These are phyloP conservation scores for Pyrrhoderma lamaoense DNA, from an alignment of 1,284 basidiomycete genomes.

Conservation along the genomic window DNA sequence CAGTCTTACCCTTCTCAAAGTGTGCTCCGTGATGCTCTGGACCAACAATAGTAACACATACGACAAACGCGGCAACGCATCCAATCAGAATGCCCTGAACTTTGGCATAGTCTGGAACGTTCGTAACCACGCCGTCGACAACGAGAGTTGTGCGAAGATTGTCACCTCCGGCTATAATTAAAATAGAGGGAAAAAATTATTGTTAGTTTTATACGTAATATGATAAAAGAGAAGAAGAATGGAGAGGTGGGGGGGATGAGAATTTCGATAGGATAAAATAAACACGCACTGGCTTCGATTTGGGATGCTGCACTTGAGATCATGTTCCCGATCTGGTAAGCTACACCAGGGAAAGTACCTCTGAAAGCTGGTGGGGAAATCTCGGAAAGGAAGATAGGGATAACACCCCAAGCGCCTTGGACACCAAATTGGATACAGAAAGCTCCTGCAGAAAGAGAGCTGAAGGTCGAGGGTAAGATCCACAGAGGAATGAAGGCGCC, in stretches of 20 bases:
- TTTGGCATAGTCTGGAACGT: conserved; percentile 75
- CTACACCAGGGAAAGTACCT: conserved; percentile 87
- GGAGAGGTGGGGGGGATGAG: conserved; percentile 12
- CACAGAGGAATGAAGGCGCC: conserved; percentile 77
- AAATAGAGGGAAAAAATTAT: not conserved
- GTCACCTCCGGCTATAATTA: conserved; percentile 47
- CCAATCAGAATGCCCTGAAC: conserved; percentile 85
- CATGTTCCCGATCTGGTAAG: conserved; percentile 91
- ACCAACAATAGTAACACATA: conserved; percentile 62
- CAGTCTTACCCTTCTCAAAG: conserved; percentile 78
- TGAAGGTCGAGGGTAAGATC: conserved; percentile 71
- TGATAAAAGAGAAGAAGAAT: not conserved
- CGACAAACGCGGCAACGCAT: conserved; percentile 57
- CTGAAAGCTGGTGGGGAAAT: conserved; percentile 90
- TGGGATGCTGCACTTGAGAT: conserved; percentile 83
- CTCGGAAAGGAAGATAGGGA: conserved; percentile 85
- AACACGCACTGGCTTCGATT: conserved; percentile 74
- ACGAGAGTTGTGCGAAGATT: conserved; percentile 47
- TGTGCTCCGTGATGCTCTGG: conserved; percentile 76
- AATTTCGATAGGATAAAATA: not conserved
- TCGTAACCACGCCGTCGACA: conserved; percentile 35
- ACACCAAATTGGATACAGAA: conserved; percentile 85
- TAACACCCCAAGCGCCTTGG: conserved; percentile 79
- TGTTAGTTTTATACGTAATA: too few relatives aligned
- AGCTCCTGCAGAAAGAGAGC: conserved; percentile 63